A percentile compares a stretch with the other conserved stretches of the same genome.
phyloP scores from a whole-genome alignment of 1,284 basidiomycete genomes.

The Termitomyces sp. region DNA sequence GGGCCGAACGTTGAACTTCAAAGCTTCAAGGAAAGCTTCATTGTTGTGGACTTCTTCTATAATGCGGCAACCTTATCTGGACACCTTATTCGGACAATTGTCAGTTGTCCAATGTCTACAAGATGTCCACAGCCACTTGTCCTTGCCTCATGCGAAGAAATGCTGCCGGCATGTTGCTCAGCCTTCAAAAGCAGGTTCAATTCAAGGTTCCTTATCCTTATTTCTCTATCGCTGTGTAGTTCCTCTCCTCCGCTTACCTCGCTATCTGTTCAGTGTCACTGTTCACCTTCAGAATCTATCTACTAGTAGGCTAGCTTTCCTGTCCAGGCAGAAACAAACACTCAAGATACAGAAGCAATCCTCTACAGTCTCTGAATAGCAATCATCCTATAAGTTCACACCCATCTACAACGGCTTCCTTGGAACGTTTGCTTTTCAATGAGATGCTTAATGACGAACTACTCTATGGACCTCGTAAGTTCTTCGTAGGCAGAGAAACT shows the following conservation, averaged over 20 bases:
- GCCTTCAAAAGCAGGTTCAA: too few species aligned
- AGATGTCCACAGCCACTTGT: too few species aligned
- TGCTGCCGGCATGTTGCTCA: too few species aligned
- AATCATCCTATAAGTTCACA: background rate
- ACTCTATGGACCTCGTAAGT: slow-evolving; percentile 6
- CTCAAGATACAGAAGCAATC: background rate
- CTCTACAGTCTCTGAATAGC: background rate
- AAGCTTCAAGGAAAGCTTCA: too few species aligned
- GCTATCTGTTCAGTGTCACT: background rate
- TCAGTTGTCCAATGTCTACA: too few species aligned
- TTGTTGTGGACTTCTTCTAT: too few species aligned
- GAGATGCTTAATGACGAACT: background rate
- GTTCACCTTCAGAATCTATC: background rate
- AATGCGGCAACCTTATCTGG: too few species aligned
- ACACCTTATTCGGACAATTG: too few species aligned
- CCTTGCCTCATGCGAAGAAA: too few species aligned
- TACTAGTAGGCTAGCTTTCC: background rate
- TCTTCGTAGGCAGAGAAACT: background rate
- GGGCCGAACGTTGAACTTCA: too few species aligned
- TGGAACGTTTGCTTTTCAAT: too few species aligned
- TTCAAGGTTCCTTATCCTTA: background rate
- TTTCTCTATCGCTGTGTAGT: background rate
- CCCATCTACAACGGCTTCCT: too few species aligned
- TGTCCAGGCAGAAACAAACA: background rate
- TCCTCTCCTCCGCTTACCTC: background rate